These are phyloP conservation scores for Lactarius akahatsu DNA, from an alignment of 768 basidiomycete species.

Conservation along the genomic window DNA sequence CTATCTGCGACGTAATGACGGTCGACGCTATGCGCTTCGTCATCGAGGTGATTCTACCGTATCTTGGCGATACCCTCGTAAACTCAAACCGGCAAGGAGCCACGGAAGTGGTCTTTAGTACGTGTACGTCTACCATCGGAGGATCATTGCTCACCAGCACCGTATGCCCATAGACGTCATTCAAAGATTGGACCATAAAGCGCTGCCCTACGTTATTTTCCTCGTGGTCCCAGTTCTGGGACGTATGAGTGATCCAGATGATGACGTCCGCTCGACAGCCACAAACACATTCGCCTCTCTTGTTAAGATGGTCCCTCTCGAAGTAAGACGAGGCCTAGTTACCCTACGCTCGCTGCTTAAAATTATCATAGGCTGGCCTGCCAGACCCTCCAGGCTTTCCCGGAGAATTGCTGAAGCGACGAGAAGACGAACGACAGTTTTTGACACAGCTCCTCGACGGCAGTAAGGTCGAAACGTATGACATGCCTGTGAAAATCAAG, in stretches of 20 bases:
- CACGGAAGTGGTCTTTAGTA: conserved; percentile 88
- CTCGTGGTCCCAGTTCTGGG: conserved; percentile 95
- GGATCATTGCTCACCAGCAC: conserved; percentile 25
- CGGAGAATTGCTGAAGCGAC: conserved; percentile 77
- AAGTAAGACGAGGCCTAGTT: conserved; percentile 50
- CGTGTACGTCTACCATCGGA: conserved; percentile 38
- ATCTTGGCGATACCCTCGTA: conserved; percentile 74
- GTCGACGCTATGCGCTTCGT: conserved; percentile 84
- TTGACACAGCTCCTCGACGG: conserved; percentile 93
- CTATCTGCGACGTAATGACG: conserved; percentile 84
- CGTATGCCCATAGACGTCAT: conserved; percentile 70
- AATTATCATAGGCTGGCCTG: conserved; percentile 71
- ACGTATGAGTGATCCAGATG: conserved; percentile 93
- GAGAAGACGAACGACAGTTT: conserved; percentile 88
- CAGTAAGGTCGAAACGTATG: conserved; percentile 88
- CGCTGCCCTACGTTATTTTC: conserved; percentile 95
- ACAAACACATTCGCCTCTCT: conserved; percentile 98
- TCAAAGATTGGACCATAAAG: conserved; percentile 87
- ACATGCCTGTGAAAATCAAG: conserved; percentile 82
- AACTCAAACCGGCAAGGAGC: conserved; percentile 83
- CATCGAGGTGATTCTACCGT: conserved; percentile 80
- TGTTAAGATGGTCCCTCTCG: conserved; percentile 97
- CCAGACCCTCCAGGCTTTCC: conserved; percentile 95
- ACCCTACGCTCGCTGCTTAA: background rate
- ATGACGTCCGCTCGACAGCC: conserved; percentile 86